Base-by-base conservation (phyloP, 768 basidiomycete species). In the Galerina marginata region DNA sequence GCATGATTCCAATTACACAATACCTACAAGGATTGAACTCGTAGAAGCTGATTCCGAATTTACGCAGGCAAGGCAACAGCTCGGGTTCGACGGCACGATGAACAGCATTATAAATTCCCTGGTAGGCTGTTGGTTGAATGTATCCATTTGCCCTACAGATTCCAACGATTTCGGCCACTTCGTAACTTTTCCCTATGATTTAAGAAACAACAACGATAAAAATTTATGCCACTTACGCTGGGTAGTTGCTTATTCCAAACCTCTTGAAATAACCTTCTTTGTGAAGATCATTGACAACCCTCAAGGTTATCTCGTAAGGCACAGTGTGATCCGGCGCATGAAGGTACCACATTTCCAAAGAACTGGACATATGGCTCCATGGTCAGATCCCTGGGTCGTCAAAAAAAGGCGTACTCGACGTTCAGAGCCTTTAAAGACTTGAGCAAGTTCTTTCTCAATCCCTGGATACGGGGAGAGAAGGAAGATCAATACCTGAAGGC, bases 201-300 rank as follows among this genome's bases (percentile, higher is more conserved):
- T n/a, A 20, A 52, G 45, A 20, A 29, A 25, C 33, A 26, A 16
- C 2, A 48, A 23, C 23, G 37, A 15, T 39, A 48, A 46, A 15
- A 37, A 12, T 23, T 10, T 43, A n/a, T 6, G 25, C 29, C 7
- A 69, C 68, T 56, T 44, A 84, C 82, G 87, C 77, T 4, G 82
- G 75, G 57, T 76, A 88, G 69, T 88, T 88, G 65, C 86, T 87
- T 61, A 89, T 75, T 2, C 87, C 86, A 58, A 88, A 84, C n/a
- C 80, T 78, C 60, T 86, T 82, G 67, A 87, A 87, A 47, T 80
- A 77, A 0, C 87, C 87, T 60, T 86, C 80, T 45, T 82, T 79
- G 66, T 88, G 78, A 11, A 88, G 72, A 47, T 83, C 80, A 47
- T 88, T 77, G 2, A 87, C 74, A 12, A 80, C 83, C 29, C 80